Percentiles rank a stretch among this genome's conserved stretches.
These are phyloP conservation scores for Crithidia acanthocephali DNA, from an alignment of 208 protist genomes.

Conservation along the genomic window DNA sequence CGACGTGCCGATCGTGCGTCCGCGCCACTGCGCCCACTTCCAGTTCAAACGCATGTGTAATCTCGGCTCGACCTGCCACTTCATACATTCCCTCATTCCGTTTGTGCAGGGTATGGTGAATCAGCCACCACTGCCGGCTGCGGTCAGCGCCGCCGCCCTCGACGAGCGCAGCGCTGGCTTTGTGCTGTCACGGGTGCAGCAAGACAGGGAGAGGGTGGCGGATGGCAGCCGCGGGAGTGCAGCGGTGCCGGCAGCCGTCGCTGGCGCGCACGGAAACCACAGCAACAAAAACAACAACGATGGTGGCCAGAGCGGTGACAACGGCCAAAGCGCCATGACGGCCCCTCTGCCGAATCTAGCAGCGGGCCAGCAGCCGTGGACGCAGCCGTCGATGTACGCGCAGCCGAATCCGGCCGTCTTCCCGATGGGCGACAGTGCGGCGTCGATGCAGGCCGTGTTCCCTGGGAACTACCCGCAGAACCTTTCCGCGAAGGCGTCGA, in stretches of 20 bases:
- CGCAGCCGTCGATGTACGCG: neutral
- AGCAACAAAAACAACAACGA: conserved; percentile 1
- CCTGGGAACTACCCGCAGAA: too few species aligned
- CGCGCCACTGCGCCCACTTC: conserved; percentile 80
- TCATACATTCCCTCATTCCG: conserved; percentile 76
- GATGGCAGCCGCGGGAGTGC: too few species aligned
- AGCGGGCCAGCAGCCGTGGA: neutral
- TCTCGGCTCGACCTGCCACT: conserved; percentile 57
- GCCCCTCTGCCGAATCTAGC: neutral
- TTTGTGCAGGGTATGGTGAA: conserved; percentile 53
- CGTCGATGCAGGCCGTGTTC: too few species aligned
- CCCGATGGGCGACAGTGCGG: too few species aligned
- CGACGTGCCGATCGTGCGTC: conserved; percentile 29
- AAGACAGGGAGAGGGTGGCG: neutral
- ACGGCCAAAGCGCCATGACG: neutral
- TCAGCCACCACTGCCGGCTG: conserved; percentile 26
- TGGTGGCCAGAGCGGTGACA: too few species aligned
- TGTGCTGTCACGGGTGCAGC: conserved; percentile 2
- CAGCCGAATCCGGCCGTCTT: too few species aligned
- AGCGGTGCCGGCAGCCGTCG: too few species aligned
- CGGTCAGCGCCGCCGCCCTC: neutral
- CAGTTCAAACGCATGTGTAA: conserved; percentile 85
- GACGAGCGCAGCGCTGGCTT: conserved; percentile 9
- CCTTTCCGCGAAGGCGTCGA: too few species aligned
- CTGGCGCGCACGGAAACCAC: neutral